Conservation (phyloP, 1,284 basidiomycete species). For the Cutaneotrichosporon spelunceum region DNA sequence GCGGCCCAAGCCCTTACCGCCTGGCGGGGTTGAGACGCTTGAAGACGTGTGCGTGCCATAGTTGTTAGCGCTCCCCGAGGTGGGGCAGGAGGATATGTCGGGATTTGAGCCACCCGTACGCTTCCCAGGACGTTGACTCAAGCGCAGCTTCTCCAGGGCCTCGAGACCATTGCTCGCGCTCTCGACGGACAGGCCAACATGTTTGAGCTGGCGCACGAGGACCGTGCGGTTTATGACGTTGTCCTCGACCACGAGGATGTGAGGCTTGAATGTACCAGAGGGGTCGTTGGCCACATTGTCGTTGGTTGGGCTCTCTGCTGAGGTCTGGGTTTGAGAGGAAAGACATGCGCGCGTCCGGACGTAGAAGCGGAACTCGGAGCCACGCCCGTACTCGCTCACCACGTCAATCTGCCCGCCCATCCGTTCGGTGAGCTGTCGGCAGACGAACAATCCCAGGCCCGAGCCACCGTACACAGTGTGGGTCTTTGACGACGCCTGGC, state of each 20-base stretch:
- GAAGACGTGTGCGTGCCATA: background rate
- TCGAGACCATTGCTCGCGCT: constrained; percentile 51
- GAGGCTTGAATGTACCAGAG: constrained; percentile 7
- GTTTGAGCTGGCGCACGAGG: constrained; percentile 21
- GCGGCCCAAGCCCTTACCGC: background rate
- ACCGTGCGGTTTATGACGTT: constrained; percentile 48
- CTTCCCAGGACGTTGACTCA: background rate
- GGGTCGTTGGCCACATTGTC: background rate
- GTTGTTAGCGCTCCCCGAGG: background rate
- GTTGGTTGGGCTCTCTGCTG: background rate
- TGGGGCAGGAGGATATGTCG: background rate
- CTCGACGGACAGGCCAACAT: constrained; percentile 16
- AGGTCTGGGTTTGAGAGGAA: background rate
- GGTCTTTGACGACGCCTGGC: constrained; percentile 30
- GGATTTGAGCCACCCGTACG: background rate
- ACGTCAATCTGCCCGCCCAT: constrained; percentile 37
- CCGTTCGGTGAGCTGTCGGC: constrained; percentile 30
- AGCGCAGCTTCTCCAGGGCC: constrained; percentile 46
- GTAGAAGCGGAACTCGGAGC: constrained; percentile 52
- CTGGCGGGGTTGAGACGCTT: background rate
- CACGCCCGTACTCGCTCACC: constrained; percentile 25
- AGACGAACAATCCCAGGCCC: constrained; percentile 37
- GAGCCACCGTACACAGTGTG: constrained; percentile 36
- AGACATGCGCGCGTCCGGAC: constrained; percentile 18
- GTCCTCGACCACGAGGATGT: constrained; percentile 38